Evolutionary conservation across 1,284 basidiomycete species (phyloP).

Genomic region (Flammula alnicola): DNA sequence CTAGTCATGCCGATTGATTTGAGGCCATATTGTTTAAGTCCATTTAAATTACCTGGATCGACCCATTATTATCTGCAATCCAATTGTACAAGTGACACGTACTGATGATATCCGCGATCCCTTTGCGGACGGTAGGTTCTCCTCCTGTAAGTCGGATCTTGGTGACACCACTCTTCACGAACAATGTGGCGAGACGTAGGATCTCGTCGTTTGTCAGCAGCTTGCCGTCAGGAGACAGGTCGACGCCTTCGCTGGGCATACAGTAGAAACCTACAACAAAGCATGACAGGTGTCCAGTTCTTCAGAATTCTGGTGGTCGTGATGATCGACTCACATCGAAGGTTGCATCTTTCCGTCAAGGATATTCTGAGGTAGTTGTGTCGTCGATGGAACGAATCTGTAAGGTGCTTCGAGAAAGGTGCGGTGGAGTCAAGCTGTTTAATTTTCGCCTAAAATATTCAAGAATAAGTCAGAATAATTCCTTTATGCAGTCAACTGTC

Average conservation of each 20-base stretch:
- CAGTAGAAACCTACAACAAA: constrained; percentile 77
- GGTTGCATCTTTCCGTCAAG: constrained; percentile 85
- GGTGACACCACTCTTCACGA: constrained; percentile 81
- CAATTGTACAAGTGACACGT: too few species aligned
- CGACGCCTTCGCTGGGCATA: constrained; percentile 85
- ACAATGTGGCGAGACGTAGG: constrained; percentile 74
- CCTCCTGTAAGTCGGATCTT: constrained; percentile 91
- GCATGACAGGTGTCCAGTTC: constrained; percentile 9
- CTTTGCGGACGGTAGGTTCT: constrained; percentile 85
- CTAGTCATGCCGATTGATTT: constrained; percentile 85
- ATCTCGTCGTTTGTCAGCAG: constrained; percentile 81
- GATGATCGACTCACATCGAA: constrained; percentile 67
- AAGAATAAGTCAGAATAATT: too few species aligned
- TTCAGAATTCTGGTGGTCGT: not conserved
- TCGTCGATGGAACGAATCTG: constrained; percentile 70
- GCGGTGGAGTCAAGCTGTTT: constrained; percentile 51
- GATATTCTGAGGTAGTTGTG: constrained; percentile 89
- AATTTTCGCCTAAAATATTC: constrained; percentile 58
- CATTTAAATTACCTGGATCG: constrained; percentile 55
- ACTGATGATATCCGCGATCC: constrained; percentile 77
- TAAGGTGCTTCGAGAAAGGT: constrained; percentile 55
- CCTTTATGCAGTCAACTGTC: too few species aligned
- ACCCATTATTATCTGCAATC: not conserved
- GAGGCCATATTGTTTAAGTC: constrained; percentile 63
- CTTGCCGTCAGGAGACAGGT: constrained; percentile 71